phyloP scores from a whole-genome alignment of 2,329 filamentous ascomycete species.

The Colletotrichum liriopes region DNA sequence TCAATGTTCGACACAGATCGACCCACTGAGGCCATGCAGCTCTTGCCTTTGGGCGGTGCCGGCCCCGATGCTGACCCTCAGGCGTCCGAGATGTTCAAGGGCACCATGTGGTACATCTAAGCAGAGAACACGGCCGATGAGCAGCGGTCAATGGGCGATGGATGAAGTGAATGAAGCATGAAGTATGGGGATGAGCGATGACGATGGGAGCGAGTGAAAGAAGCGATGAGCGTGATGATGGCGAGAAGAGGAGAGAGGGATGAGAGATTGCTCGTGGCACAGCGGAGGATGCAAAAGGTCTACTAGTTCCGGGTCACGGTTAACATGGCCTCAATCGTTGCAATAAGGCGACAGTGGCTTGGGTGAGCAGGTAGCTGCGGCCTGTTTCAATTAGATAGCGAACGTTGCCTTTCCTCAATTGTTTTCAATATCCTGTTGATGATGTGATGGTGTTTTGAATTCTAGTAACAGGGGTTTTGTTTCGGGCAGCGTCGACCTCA shows the following conservation, averaged over 20 bases:
- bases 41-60: slow-evolving; percentile 46
- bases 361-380: slow-evolving; percentile 1
- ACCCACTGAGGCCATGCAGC: slow-evolving; percentile 41
- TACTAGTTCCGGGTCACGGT: slow-evolving; percentile 36
- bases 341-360: slow-evolving; percentile 1
- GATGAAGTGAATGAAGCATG: not conserved
- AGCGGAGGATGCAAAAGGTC: slow-evolving; percentile 1
- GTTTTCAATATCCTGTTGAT: not conserved
- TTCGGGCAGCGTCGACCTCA: not conserved
- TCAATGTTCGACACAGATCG: slow-evolving; percentile 27
- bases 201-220: not conserved
- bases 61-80: slow-evolving; percentile 42
- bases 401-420: slow-evolving; percentile 29
- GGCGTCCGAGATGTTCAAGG: slow-evolving; percentile 48
- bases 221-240: not conserved
- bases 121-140: no score
- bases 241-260: not conserved
- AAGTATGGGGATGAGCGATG: not conserved
- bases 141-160: not conserved
- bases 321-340: slow-evolving; percentile 27
- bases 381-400: slow-evolving; percentile 20
- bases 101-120: slow-evolving; percentile 64
- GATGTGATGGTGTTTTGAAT: not conserved
- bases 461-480: no score
- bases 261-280: not conserved